Base-by-base conservation (phyloP, 805 yeast genomes). In the Ogataea salicorniae region DNA sequence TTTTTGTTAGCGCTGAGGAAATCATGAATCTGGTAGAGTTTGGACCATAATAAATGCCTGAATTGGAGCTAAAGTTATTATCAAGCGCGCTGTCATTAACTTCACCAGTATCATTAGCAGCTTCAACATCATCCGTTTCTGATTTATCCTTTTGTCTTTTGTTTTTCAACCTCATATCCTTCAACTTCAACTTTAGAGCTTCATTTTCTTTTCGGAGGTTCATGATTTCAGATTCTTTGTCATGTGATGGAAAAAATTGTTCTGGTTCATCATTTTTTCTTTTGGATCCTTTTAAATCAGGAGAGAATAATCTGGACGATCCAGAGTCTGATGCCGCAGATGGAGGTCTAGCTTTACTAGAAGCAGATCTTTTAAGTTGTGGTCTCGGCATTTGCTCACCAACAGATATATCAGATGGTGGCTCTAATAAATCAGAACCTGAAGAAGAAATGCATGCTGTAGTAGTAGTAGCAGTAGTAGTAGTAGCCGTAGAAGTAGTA, bases 11-110 rank as follows among this genome's bases (percentile, higher is more conserved):
- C 5, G 63, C 47, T 2, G 68, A 58, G 34, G 71, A 71, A 36
- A 75, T 69, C 80, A 76, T 76, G 54, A 64, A 75, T 37, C 64
- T 61, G 6, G 75, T 68, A n/a, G 77, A 73, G 49, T 70, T 75
- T 1, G 81, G 80, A 0, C 80, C 80, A 54, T 74, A 77, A 52
- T 72, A 77, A 47, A 73, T 74, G 31, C 60, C 20, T 72, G 67
- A 51, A 69, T 73, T 4, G 47, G 37, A 34, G 41, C 47, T 15
- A 9, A 14, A 16, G 6, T 15, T 31, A 17, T 26, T 37, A 26
- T 37, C 42, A 26, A 29, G 9, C 18, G 23, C 14, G 15, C n/a
- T 37, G 18, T n/a, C 26, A 11, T 46, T 41, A 9, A 4, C 17
- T 16, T 23, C 39, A n/a, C 38, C 36, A 3, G 7, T 14, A 36